These are phyloP conservation scores for Calonectria leucothoes DNA, from an alignment of 2,329 filamentous ascomycete genomes.

Conservation along the genomic window DNA sequence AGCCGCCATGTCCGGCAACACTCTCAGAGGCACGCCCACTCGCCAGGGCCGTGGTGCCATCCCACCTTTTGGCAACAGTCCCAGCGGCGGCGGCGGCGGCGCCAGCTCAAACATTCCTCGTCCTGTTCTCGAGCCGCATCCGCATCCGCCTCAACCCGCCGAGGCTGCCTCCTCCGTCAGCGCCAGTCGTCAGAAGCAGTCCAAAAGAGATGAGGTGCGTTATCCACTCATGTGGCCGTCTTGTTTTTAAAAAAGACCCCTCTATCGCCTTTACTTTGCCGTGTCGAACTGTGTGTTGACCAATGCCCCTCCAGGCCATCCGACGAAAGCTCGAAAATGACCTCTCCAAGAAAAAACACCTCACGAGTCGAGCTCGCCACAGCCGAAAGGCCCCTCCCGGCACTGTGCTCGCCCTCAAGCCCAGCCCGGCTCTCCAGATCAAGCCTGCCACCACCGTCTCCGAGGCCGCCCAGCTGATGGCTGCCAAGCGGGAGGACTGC, in stretches of 20 bases:
- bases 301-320: constrained; percentile 76
- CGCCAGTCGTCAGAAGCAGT: constrained; percentile 95
- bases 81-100: constrained; percentile 66
- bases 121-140: constrained; percentile 69
- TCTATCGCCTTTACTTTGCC: background rate
- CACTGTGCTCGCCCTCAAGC: constrained; percentile 94
- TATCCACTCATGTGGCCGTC: constrained; percentile 9
- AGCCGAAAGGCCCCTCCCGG: constrained; percentile 95
- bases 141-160: constrained; percentile 56
- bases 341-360: constrained; percentile 95
- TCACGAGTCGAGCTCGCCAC: constrained; percentile 80
- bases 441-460: constrained; percentile 94
- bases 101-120: constrained; percentile 76
- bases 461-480: constrained; percentile 98
- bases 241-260: background rate
- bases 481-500: constrained; percentile 97
- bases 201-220: constrained; percentile 96
- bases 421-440: constrained; percentile 96
- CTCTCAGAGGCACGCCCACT: constrained; percentile 77
- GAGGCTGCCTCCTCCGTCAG: constrained; percentile 80
- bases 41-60: constrained; percentile 69
- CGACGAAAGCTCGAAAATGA: constrained; percentile 97
- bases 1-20: constrained; percentile 66
- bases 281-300: constrained; percentile 28
- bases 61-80: constrained; percentile 70